Conservation (phyloP, 805 yeast genomes). For the Ogataea wickerhamii region DNA sequence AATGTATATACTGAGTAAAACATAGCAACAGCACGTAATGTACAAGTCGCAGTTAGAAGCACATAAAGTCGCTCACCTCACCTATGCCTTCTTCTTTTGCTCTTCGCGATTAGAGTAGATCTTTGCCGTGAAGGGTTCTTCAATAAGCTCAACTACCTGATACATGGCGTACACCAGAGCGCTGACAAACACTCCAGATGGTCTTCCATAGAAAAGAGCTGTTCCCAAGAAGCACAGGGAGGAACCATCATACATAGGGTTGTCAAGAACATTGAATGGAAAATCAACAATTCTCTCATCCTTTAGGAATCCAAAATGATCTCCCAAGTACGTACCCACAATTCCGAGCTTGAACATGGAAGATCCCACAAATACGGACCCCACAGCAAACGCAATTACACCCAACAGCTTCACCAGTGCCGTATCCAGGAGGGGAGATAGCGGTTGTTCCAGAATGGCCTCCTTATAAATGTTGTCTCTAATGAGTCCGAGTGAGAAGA, state of each 20-base stretch:
- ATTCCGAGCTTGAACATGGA: constrained; percentile 93
- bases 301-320: constrained; percentile 95
- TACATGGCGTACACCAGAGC: constrained; percentile 78
- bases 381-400: constrained; percentile 51
- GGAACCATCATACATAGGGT: constrained; percentile 97
- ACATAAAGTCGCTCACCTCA: no score
- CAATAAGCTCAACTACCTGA: constrained; percentile 76
- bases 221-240: constrained; percentile 87
- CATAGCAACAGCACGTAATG: no score
- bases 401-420: constrained; percentile 43
- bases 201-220: constrained; percentile 82
- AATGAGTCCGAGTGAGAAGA: constrained; percentile 78
- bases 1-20: no score
- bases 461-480: constrained; percentile 73
- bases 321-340: constrained; percentile 96
- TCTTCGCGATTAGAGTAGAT: constrained; percentile 74
- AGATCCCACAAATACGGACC: constrained; percentile 74
- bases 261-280: constrained; percentile 87
- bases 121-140: constrained; percentile 93
- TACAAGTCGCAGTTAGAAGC: no score
- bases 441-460: constrained; percentile 71
- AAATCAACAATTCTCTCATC: constrained; percentile 83
- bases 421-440: constrained; percentile 49
- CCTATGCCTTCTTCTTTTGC: constrained; percentile 17
- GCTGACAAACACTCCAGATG: constrained; percentile 78